These are phyloP conservation scores for Zygoascus tannicola DNA, from an alignment of 805 yeast genomes.

Conservation along the genomic window DNA sequence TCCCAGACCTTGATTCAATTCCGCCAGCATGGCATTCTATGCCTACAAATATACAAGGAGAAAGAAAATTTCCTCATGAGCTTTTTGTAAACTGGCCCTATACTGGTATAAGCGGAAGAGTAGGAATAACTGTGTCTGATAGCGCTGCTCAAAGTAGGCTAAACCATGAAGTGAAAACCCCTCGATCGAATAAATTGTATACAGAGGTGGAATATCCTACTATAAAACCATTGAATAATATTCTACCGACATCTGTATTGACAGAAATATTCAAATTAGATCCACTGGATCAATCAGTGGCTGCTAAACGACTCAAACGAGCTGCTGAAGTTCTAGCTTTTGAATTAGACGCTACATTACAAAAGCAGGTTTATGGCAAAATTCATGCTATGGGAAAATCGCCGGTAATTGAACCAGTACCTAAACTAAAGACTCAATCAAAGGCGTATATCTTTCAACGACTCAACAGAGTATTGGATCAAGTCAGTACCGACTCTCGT, in stretches of 20 bases:
- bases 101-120: not conserved
- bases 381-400: conserved; percentile 9
- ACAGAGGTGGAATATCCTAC: conserved; percentile 11
- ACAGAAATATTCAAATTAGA: not conserved
- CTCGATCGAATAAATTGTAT: conserved; percentile 8
- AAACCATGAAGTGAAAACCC: conserved; percentile 14
- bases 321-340: conserved; percentile 14
- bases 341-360: conserved; percentile 20
- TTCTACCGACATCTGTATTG: not conserved
- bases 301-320: conserved; percentile 1
- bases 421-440: conserved; percentile 11
- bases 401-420: conserved; percentile 8
- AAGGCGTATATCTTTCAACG: conserved; percentile 2
- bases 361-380: conserved; percentile 15
- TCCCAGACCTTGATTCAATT: not conserved
- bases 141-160: not conserved
- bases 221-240: conserved; percentile 5
- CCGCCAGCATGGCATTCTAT: not conserved
- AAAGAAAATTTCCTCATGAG: not conserved
- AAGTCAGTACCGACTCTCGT: not conserved
- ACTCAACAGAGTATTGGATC: conserved; percentile 9
- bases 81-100: not conserved
- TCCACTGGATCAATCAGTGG: not conserved
- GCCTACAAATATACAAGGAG: not conserved
- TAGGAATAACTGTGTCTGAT: too few species aligned